A percentile compares a stretch with the other conserved stretches of the same genome.
Conservation (phyloP, 2,329 filamentous ascomycete genomes). For the Fusarium protoensiforme region DNA sequence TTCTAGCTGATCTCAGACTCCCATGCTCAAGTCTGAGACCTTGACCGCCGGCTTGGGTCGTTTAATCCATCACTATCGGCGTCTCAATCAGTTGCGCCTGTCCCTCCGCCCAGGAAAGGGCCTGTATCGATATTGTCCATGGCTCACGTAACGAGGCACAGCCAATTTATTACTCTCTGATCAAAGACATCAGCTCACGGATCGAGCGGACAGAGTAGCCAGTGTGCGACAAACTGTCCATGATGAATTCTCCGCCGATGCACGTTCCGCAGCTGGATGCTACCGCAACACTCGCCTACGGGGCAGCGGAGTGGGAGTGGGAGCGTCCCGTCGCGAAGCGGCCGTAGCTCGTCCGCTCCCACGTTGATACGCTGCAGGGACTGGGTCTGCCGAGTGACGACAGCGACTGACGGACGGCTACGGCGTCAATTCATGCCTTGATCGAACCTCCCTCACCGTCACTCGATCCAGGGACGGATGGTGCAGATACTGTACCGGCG, state of each 20-base stretch:
- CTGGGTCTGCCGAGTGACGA: conserved; percentile 12
- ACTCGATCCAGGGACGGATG: not conserved
- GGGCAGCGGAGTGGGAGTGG: conserved; percentile 21
- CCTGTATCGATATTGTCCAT: conserved; percentile 8
- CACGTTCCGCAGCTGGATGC: conserved; percentile 18
- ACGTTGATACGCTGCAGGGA: conserved; percentile 36
- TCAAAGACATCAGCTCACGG: not conserved
- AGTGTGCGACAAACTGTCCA: not conserved
- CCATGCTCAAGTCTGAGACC: not conserved
- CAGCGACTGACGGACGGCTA: conserved; percentile 6
- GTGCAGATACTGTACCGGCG: conserved; percentile 2
- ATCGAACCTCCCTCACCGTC: not conserved
- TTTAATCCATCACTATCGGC: conserved; percentile 11
- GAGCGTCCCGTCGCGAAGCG: conserved; percentile 32
- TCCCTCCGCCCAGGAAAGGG: conserved; percentile 7
- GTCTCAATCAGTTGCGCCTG: conserved; percentile 12
- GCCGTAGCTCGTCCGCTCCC: conserved; percentile 24
- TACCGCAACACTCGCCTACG: conserved; percentile 13
- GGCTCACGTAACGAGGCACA: not conserved
- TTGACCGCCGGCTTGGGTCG: conserved; percentile 9
- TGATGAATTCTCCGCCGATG: conserved; percentile 26
- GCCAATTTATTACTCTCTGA: not conserved
- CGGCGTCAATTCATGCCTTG: conserved; percentile 13
- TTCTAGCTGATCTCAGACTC: conserved; percentile 1
- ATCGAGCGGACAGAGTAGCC: not conserved